Percentiles rank a stretch among this genome's conserved stretches.
Conservation (phyloP, 495 filamentous ascomycete genomes). For the Niebla homalea region DNA sequence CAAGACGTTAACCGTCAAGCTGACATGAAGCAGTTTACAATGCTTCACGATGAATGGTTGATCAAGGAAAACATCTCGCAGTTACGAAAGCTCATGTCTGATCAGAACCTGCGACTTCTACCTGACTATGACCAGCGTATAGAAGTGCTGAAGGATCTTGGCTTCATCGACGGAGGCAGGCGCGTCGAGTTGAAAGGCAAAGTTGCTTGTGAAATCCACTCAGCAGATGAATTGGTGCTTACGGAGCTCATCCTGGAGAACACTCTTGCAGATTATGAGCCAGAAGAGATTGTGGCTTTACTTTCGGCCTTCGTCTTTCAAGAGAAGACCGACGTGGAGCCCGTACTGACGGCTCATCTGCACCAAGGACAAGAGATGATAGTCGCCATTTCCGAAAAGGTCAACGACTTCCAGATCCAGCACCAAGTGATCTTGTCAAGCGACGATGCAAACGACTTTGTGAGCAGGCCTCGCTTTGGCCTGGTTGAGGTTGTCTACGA, state of each 20-base stretch:
- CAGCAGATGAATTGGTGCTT: constrained; percentile 90
- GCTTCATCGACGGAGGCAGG: constrained; percentile 71
- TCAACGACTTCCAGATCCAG: constrained; percentile 72
- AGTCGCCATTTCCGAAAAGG: constrained; percentile 74
- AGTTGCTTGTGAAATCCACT: constrained; percentile 97
- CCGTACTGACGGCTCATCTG: constrained; percentile 70
- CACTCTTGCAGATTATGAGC: constrained; percentile 86
- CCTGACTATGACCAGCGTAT: constrained; percentile 96
- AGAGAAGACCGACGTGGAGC: constrained; percentile 79
- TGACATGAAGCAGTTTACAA: constrained; percentile 48
- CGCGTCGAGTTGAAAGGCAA: constrained; percentile 93
- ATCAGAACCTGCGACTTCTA: constrained; percentile 93
- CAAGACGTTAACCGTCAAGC: constrained; percentile 5
- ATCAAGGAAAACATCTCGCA: constrained; percentile 82
- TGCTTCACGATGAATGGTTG: constrained; percentile 90
- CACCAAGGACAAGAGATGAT: constrained; percentile 79
- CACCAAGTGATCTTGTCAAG: constrained; percentile 83
- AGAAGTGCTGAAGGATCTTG: constrained; percentile 75
- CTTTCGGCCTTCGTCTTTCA: constrained; percentile 97
- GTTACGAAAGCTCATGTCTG: constrained; percentile 75
- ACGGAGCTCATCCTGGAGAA: constrained; percentile 95
- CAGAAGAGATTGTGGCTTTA: constrained; percentile 90
- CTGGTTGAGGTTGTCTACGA: constrained; percentile 97
- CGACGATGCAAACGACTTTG: constrained; percentile 87
- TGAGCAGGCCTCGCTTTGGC: constrained; percentile 72